A percentile compares a stretch with the other conserved stretches of the same genome.
Conservation (phyloP, 2,329 filamentous ascomycete genomes). For the Exserohilum rostratum region DNA sequence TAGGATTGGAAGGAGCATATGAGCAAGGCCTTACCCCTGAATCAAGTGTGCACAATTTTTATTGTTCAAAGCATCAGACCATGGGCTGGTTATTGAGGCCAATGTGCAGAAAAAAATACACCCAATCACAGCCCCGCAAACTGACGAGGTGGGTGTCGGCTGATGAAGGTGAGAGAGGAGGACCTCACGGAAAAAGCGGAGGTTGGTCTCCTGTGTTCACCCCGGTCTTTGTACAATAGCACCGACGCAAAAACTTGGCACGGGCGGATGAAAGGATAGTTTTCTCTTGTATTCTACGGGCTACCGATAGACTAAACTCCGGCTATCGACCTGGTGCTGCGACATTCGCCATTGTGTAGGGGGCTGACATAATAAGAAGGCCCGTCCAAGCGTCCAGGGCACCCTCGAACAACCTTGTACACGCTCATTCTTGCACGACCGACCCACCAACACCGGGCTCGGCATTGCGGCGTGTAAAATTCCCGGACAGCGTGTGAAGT, state of each 20-base stretch:
- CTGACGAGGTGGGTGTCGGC: background rate
- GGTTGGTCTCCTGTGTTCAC: background rate
- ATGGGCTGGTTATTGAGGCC: background rate
- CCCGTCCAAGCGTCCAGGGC: constrained; percentile 23
- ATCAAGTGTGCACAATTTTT: background rate
- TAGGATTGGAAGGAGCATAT: background rate
- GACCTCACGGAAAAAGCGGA: constrained; percentile 12
- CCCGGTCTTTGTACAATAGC: background rate
- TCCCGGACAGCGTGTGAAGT: constrained; percentile 41
- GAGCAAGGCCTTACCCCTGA: constrained; percentile 8
- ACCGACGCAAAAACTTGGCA: background rate
- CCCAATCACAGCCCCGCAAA: background rate
- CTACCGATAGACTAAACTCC: background rate
- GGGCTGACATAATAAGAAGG: constrained; percentile 27
- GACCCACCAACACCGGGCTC: constrained; percentile 37
- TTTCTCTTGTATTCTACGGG: background rate
- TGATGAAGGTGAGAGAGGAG: constrained; percentile 11
- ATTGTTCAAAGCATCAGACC: background rate
- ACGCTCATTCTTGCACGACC: constrained; percentile 32
- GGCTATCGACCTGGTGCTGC: constrained; percentile 5
- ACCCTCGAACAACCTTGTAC: constrained; percentile 30
- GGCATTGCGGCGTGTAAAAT: constrained; percentile 33
- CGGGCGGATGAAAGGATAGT: background rate
- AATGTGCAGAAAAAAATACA: background rate
- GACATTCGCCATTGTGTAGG: constrained; percentile 21